Evolutionary conservation across 139 green algal species (phyloP).

Genomic region (Chloropicon primus): DNA sequence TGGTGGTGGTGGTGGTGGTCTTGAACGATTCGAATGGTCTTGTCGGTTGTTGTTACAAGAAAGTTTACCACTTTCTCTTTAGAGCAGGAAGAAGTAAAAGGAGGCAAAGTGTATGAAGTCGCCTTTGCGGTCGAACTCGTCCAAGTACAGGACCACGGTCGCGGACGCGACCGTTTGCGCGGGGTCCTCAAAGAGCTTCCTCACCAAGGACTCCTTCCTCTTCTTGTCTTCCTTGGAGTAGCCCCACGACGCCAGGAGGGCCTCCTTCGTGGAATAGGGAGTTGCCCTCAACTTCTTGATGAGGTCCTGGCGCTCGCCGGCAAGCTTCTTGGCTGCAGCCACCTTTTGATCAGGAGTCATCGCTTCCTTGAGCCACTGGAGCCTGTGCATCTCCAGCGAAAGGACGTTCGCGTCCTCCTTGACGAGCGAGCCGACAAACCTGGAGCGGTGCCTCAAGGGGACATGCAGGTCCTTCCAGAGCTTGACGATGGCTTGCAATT

Average conservation of each 20-base stretch:
- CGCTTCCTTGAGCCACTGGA: not conserved
- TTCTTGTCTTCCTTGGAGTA: not conserved
- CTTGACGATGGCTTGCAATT: not conserved
- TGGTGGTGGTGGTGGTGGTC: no score
- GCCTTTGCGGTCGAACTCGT: not conserved
- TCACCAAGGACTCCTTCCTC: not conserved
- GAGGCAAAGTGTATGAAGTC: not conserved
- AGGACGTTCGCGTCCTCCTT: not conserved
- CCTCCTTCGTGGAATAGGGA: not conserved
- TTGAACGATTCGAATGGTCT: no score
- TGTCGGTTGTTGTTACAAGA: no score
- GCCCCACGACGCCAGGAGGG: not conserved
- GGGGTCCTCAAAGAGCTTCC: not conserved
- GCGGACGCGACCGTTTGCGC: not conserved
- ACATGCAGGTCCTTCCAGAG: not conserved
- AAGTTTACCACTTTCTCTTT: no score
- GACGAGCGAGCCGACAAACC: not conserved
- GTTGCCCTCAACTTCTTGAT: not conserved
- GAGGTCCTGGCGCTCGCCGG: not conserved
- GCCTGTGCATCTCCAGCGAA: not conserved
- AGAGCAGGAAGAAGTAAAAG: no score
- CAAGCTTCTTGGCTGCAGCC: not conserved
- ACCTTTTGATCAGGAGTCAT: not conserved
- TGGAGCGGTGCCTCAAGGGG: not conserved
- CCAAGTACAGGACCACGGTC: not conserved